Conservation (phyloP, 495 filamentous ascomycete genomes). For the Amniculicola lignicola region DNA sequence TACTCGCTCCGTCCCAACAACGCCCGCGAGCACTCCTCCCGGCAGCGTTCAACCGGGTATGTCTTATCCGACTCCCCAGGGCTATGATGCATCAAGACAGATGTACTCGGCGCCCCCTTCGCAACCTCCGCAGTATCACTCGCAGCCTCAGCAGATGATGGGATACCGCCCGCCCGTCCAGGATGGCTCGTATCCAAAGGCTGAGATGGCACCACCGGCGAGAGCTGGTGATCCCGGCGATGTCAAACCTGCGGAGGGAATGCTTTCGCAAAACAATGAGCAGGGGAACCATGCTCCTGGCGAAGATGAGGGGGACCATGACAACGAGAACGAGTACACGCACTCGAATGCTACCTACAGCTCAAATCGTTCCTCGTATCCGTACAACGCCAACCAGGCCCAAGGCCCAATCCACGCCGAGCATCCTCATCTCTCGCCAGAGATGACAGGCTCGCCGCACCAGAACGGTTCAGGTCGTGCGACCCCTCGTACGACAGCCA, state of each 20-base stretch:
- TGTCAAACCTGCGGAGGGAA: constrained; percentile 62
- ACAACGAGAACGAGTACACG: constrained; percentile 78
- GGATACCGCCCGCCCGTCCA: constrained; percentile 60
- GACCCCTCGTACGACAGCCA: constrained; percentile 73
- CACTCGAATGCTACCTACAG: constrained; percentile 54
- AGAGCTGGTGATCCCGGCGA: constrained; percentile 63
- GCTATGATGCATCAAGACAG: constrained; percentile 73
- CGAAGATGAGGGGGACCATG: constrained; percentile 64
- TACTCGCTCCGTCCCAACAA: constrained; percentile 85
- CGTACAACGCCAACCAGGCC: constrained; percentile 64
- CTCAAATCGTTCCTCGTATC: constrained; percentile 67
- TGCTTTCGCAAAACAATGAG: constrained; percentile 42
- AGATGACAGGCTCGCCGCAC: constrained; percentile 86
- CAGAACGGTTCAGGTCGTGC: constrained; percentile 81
- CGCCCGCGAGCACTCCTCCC: constrained; percentile 90
- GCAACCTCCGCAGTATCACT: constrained; percentile 64
- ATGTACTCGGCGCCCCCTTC: constrained; percentile 76
- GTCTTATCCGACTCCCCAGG: constrained; percentile 67
- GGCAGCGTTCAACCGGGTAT: constrained; percentile 67
- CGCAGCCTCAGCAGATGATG: constrained; percentile 64
- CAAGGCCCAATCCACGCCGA: constrained; percentile 67
- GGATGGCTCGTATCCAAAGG: constrained; percentile 72
- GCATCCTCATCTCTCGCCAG: constrained; percentile 76
- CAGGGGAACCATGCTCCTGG: constrained; percentile 52
- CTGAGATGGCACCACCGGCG: constrained; percentile 87